Evolutionary conservation across 192 early-diverging fungal genomes (phyloP).

Genomic region (Coemansia sp.): DNA sequence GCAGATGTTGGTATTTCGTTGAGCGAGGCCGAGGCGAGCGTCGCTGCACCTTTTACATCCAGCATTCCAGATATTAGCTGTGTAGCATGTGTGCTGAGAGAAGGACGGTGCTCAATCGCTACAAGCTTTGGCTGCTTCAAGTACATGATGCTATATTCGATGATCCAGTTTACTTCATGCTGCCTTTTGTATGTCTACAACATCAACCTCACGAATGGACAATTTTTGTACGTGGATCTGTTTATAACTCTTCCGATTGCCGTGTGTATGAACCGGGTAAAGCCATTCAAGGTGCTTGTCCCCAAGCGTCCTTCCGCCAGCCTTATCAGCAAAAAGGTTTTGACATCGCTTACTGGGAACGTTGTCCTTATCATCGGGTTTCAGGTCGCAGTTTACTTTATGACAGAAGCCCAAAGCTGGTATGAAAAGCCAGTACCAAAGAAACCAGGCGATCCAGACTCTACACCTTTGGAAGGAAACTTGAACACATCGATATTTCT

Average conservation of each 20-base stretch:
- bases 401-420: slow-evolving; percentile 75
- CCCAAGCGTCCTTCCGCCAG: slow-evolving; percentile 83
- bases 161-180: slow-evolving; percentile 96
- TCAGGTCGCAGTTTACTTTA: slow-evolving; percentile 71
- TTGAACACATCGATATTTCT: slow-evolving; percentile 85
- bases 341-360: slow-evolving; percentile 85
- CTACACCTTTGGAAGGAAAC: slow-evolving; percentile 64
- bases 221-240: slow-evolving; percentile 93
- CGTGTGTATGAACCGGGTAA: slow-evolving; percentile 81
- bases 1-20: slow-evolving; percentile 95
- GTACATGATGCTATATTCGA: slow-evolving; percentile 95
- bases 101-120: slow-evolving; percentile 95
- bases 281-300: slow-evolving; percentile 67
- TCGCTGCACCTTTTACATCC: slow-evolving; percentile 97
- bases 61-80: slow-evolving; percentile 80
- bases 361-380: slow-evolving; percentile 77
- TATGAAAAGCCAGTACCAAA: slow-evolving; percentile 55
- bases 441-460: slow-evolving; percentile 56
- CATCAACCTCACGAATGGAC: slow-evolving; percentile 85
- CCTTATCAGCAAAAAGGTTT: slow-evolving; percentile 81
- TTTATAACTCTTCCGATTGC: slow-evolving; percentile 85
- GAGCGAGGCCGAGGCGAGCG: slow-evolving; percentile 95
- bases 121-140: slow-evolving; percentile 98
- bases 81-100: slow-evolving; percentile 79
- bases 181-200: slow-evolving; percentile 85